These are phyloP conservation scores for Melaleuca quinquenervia DNA, from an alignment of 345 rosid species.

Conservation along the genomic window DNA sequence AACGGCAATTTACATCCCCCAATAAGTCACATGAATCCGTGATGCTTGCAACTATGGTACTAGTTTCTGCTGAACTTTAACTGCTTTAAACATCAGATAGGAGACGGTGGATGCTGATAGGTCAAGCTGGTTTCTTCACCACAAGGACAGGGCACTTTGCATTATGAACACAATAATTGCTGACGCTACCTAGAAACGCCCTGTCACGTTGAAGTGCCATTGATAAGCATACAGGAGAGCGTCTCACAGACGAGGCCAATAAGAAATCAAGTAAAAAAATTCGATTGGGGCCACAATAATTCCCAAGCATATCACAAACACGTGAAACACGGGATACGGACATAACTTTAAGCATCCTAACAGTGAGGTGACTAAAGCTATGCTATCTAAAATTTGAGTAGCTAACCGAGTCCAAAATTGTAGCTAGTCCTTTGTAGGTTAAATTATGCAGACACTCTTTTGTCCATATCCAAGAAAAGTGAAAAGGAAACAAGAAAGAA, in stretches of 20 bases:
- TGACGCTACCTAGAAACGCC: not conserved
- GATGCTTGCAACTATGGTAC: not conserved
- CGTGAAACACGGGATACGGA: not conserved
- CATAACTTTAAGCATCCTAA: not conserved
- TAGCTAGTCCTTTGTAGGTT: not conserved
- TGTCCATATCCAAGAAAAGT: not conserved
- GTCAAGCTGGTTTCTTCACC: not conserved
- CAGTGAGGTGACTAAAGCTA: not conserved
- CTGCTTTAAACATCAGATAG: not conserved
- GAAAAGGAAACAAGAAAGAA: not conserved
- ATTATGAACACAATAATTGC: slow-evolving; percentile 1
- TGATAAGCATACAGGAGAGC: not conserved
- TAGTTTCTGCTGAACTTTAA: not conserved
- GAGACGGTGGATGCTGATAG: not conserved
- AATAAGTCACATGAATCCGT: not conserved
- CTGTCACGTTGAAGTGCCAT: not conserved
- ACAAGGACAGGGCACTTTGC: slow-evolving; percentile 2
- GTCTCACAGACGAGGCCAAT: not conserved
- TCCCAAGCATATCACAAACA: not conserved
- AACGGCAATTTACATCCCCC: not conserved
- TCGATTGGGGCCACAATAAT: not conserved
- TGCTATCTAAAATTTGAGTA: not conserved
- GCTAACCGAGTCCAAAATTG: not conserved
- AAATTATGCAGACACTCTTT: not conserved
- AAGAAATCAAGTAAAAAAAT: not conserved